Evolutionary conservation across 2,329 filamentous ascomycete species (phyloP).

Genomic region (Hypoxylon sp.): DNA sequence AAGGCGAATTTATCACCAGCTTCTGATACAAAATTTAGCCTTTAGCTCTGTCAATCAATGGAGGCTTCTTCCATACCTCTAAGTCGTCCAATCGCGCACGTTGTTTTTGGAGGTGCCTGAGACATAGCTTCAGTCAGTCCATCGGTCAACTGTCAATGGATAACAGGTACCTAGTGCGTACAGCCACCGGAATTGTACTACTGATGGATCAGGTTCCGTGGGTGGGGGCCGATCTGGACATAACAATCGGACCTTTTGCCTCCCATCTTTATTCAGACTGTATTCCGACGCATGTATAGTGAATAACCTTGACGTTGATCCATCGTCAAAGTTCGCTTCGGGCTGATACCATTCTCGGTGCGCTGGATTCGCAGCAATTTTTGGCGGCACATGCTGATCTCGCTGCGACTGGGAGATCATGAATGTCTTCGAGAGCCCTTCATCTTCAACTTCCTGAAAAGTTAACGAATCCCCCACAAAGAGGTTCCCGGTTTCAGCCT

Average conservation of each 20-base stretch:
- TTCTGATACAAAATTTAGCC: background rate
- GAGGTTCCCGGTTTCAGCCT: background rate
- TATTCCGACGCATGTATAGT: conserved; percentile 13
- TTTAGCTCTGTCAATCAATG: background rate
- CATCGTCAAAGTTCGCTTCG: background rate
- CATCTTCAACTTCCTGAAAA: conserved; percentile 8
- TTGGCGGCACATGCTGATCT: background rate
- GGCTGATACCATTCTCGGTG: conserved; percentile 11
- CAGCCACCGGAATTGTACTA: conserved; percentile 8
- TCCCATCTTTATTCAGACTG: conserved; percentile 15
- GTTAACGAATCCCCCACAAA: background rate
- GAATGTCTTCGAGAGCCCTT: conserved; percentile 12
- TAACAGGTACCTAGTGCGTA: background rate
- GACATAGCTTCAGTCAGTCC: background rate
- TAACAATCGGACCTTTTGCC: conserved; percentile 6
- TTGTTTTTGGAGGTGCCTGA: conserved; percentile 1
- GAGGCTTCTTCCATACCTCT: background rate
- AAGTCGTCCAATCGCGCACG: background rate
- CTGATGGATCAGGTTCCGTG: background rate
- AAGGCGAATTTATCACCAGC: conserved; percentile 14
- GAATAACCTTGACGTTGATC: background rate
- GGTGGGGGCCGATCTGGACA: conserved; percentile 10
- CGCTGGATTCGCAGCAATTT: background rate
- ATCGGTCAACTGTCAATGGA: background rate
- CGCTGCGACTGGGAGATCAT: background rate